Base-by-base conservation (phyloP, 2,329 filamentous ascomycete genomes). In the Ophiostoma pallidulum region DNA sequence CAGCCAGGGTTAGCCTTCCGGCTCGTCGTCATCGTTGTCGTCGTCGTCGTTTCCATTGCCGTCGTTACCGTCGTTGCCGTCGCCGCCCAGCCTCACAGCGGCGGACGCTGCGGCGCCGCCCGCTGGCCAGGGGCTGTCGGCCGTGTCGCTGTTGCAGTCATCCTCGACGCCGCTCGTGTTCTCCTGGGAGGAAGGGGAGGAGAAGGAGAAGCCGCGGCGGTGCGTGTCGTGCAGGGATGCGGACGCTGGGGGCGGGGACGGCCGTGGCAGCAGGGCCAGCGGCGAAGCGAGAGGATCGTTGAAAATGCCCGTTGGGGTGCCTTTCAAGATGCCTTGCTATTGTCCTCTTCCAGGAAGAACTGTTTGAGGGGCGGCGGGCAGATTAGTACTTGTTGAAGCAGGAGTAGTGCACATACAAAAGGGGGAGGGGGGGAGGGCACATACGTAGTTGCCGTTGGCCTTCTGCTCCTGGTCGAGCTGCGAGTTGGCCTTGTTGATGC, bases 391-490 rank as follows among this genome's bases (percentile, higher is more conserved):
- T n/a, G n/a, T n/a, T n/a, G n/a, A n/a, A n/a, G n/a, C n/a, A n/a
- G n/a, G n/a, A n/a, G n/a, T n/a, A n/a, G n/a, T n/a, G n/a, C n/a
- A n/a, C n/a, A n/a, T n/a, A n/a, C n/a, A 6, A 31, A 19, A 9
- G 12, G 18, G 13, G 9, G 16, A 8, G 3, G n/a, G 10, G 18
- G 8, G 14, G 12, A 22, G 16, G 45, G 13, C 13, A 78, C 82
- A 74, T 74, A 87, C 83, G 73, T 85, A 98, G 72, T 97, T 97
- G 59, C 94, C 94, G 56, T 69, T 71, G 60, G 89, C 59, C 77
- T 98, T 98, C 77, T 98, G 92, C 65, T 97, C 92, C 66, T 96
- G 90, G 68, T 98, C 92, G 58, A 97, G 78, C 73, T 98, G 92
- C 63, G 86, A 92, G 68, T 90, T 83, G 62, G 80, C 72, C 78